These are phyloP conservation scores for Penicillium sp. DNA, from an alignment of 2,329 filamentous ascomycete species.

Conservation along the genomic window DNA sequence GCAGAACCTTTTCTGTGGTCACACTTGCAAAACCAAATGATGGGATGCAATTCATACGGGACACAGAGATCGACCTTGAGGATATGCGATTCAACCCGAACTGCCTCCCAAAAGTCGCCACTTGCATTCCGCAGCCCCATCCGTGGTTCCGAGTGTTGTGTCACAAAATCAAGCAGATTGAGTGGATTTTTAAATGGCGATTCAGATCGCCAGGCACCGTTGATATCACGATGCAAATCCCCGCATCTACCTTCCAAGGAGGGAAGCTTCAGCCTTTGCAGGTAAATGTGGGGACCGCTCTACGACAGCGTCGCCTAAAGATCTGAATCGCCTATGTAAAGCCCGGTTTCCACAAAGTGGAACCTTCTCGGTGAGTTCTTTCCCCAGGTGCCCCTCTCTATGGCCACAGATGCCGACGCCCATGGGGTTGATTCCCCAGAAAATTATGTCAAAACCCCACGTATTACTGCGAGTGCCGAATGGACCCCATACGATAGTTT, in stretches of 20 bases:
- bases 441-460: conserved; percentile 11
- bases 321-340: neutral
- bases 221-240: conserved; percentile 9
- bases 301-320: conserved; percentile 3
- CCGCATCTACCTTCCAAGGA: conserved; percentile 22
- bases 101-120: neutral
- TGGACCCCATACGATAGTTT: neutral
- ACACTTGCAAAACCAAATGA: neutral
- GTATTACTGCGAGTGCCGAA: conserved; percentile 3
- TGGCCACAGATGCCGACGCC: conserved; percentile 14
- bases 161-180: conserved; percentile 12
- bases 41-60: neutral
- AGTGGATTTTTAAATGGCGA: neutral
- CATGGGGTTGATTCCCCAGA: conserved; percentile 18
- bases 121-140: neutral
- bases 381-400: conserved; percentile 1
- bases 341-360: conserved; percentile 9
- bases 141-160: conserved; percentile 4
- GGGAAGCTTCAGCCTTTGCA: conserved; percentile 13
- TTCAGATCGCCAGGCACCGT: conserved; percentile 3
- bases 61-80: too few species aligned
- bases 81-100: neutral
- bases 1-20: neutral
- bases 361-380: conserved; percentile 14
- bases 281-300: conserved; percentile 10